Conservation (phyloP, 805 yeast genomes). For the Brettanomyces custersianus region DNA sequence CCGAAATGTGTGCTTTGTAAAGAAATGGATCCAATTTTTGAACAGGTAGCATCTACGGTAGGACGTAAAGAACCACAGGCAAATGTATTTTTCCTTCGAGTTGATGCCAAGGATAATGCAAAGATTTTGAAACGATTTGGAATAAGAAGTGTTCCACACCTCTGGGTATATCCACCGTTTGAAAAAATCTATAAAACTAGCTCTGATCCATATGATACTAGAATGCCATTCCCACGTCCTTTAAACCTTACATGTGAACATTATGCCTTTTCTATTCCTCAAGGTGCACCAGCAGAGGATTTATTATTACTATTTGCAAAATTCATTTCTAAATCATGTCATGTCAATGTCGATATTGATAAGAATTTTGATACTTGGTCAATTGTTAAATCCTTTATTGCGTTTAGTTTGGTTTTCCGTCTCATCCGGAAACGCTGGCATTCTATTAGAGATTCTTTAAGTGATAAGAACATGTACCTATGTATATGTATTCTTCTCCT, state of each 20-base stretch:
- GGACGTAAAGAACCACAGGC: slow-evolving; percentile 32
- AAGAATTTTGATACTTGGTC: not conserved
- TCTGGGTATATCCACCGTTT: slow-evolving; percentile 52
- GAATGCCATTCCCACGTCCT: slow-evolving; percentile 9
- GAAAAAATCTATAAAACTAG: slow-evolving; percentile 16
- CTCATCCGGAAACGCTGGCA: not conserved
- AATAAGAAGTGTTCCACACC: slow-evolving; percentile 48
- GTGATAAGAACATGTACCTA: slow-evolving; percentile 8
- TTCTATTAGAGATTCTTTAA: not conserved
- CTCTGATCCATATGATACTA: slow-evolving; percentile 9
- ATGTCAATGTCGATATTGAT: slow-evolving; percentile 2
- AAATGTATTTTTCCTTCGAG: slow-evolving; percentile 34
- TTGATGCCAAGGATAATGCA: slow-evolving; percentile 32
- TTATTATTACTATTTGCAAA: not conserved
- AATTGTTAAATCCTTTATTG: slow-evolving; percentile 2
- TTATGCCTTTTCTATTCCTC: slow-evolving; percentile 7
- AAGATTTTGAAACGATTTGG: slow-evolving; percentile 31
- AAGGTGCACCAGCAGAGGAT: not conserved
- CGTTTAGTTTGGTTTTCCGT: slow-evolving; percentile 1
- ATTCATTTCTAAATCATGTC: slow-evolving; percentile 1
- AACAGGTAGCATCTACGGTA: slow-evolving; percentile 35
- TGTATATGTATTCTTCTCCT: slow-evolving; percentile 30
- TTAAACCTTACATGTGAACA: slow-evolving; percentile 17
- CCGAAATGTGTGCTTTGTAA: slow-evolving; percentile 42
- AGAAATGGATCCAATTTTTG: slow-evolving; percentile 32